Conservation (phyloP, 1,139 yeast genomes). For the Yamadazyma mexicana region DNA sequence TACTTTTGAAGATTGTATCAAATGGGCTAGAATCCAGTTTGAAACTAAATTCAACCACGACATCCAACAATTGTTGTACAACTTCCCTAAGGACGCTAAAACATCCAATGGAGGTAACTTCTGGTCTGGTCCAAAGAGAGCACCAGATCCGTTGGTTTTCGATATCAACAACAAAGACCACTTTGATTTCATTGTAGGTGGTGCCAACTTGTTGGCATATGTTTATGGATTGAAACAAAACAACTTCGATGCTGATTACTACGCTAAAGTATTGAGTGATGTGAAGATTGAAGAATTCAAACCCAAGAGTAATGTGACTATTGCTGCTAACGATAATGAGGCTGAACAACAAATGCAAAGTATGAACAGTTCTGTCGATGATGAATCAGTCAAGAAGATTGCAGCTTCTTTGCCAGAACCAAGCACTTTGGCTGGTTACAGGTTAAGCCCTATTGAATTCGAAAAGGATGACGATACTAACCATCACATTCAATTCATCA, state of each 20-base stretch:
- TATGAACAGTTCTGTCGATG: slow-evolving; percentile 52
- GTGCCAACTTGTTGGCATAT: slow-evolving; percentile 87
- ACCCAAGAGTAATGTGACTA: slow-evolving; percentile 75
- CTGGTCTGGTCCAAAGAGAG: slow-evolving; percentile 98
- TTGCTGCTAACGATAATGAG: slow-evolving; percentile 87
- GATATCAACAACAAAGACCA: slow-evolving; percentile 78
- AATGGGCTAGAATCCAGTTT: slow-evolving; percentile 92
- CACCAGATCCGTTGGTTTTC: slow-evolving; percentile 81
- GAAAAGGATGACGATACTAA: slow-evolving; percentile 97
- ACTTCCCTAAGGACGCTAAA: slow-evolving; percentile 91
- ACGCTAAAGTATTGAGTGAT: slow-evolving; percentile 55
- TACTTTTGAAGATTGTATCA: slow-evolving; percentile 88
- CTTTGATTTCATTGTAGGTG: slow-evolving; percentile 80
- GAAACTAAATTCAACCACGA: slow-evolving; percentile 84
- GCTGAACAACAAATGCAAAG: slow-evolving; percentile 72
- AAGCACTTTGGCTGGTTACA: slow-evolving; percentile 82
- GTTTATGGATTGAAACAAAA: slow-evolving; percentile 79
- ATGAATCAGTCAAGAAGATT: slow-evolving; percentile 55
- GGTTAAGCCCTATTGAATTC: slow-evolving; percentile 84
- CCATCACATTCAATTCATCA: slow-evolving; percentile 92
- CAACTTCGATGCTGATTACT: slow-evolving; percentile 39
- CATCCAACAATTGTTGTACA: slow-evolving; percentile 83
- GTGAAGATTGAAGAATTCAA: slow-evolving; percentile 45
- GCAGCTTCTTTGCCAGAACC: slow-evolving; percentile 87
- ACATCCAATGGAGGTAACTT: slow-evolving; percentile 91